These are phyloP conservation scores for Solanum virginianum DNA, from an alignment of 257 asterid species.

Conservation along the genomic window DNA sequence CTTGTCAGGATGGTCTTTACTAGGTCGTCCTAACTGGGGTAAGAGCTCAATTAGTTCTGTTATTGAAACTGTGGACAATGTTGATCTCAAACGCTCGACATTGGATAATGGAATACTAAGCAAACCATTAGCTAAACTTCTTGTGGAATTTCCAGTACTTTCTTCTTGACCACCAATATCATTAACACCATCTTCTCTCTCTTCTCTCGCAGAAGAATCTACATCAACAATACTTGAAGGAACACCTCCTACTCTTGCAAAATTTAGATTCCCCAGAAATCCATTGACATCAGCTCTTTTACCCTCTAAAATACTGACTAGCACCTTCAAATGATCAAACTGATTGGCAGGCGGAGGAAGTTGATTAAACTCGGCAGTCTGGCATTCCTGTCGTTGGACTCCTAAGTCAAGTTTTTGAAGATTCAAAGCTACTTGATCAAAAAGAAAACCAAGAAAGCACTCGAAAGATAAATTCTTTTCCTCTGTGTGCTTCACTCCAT, in stretches of 20 bases:
- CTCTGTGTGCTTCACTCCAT: constrained; percentile 24
- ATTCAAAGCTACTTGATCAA: constrained; percentile 56
- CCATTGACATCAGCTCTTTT: constrained; percentile 79
- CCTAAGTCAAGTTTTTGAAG: constrained; percentile 52
- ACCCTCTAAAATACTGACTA: constrained; percentile 59
- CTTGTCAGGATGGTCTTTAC: constrained; percentile 93
- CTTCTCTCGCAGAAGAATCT: constrained; percentile 47
- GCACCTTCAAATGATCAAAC: constrained; percentile 47
- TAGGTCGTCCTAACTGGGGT: constrained; percentile 75
- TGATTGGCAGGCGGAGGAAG: constrained; percentile 16
- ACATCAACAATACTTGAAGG: constrained; percentile 75
- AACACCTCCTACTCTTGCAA: constrained; percentile 93
- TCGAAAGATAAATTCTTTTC: constrained; percentile 53
- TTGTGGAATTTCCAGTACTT: constrained; percentile 43
- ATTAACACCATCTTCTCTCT: constrained; percentile 33
- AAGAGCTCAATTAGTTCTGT: constrained; percentile 80
- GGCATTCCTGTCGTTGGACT: constrained; percentile 33
- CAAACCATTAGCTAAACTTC: constrained; percentile 59
- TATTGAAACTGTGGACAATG: constrained; percentile 76
- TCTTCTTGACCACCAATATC: constrained; percentile 44
- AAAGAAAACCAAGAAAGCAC: constrained; percentile 50
- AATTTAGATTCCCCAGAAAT: constrained; percentile 60
- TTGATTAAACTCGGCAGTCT: constrained; percentile 13
- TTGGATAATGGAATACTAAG: constrained; percentile 85
- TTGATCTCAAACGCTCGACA: constrained; percentile 84